A percentile compares a stretch with the other conserved stretches of the same genome.
phyloP scores from a whole-genome alignment of 2,329 filamentous ascomycete genomes.

The Ceratocystis harringtonii region DNA sequence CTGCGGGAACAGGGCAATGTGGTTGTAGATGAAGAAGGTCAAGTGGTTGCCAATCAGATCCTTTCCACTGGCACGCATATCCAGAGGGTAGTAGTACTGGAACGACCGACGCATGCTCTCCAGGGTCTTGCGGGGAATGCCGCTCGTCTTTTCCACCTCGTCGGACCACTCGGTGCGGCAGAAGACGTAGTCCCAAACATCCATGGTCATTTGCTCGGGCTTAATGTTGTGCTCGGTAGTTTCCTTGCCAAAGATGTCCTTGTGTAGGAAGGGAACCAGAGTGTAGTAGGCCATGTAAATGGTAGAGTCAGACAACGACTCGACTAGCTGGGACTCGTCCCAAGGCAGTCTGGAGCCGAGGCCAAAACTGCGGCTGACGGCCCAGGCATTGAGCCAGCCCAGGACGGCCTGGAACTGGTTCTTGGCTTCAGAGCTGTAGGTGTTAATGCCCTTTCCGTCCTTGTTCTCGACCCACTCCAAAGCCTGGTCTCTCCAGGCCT shows the following conservation, averaged over 20 bases:
- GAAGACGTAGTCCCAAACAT: conserved; percentile 95
- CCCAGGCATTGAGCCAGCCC: conserved; percentile 91
- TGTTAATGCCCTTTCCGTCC: conserved; percentile 56
- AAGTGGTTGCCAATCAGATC: conserved; percentile 88
- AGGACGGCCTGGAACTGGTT: conserved; percentile 73
- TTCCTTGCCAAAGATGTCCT: conserved; percentile 68
- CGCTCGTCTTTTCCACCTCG: conserved; percentile 46
- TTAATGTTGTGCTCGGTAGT: conserved; percentile 54
- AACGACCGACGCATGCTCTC: conserved; percentile 79
- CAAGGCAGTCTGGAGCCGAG: conserved; percentile 89
- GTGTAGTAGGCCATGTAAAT: conserved; percentile 81
- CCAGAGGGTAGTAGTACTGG: conserved; percentile 92
- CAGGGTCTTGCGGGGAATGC: conserved; percentile 59
- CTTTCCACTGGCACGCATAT: conserved; percentile 78
- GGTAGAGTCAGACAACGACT: conserved; percentile 81
- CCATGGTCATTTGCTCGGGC: conserved; percentile 79
- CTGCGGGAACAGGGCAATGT: conserved; percentile 72
- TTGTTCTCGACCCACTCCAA: conserved; percentile 56
- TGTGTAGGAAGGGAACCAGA: conserved; percentile 51
- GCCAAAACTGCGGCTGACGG: conserved; percentile 80
- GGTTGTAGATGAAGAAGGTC: conserved; percentile 90
- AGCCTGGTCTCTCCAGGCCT: conserved; percentile 66
- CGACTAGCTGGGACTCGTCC: conserved; percentile 81
- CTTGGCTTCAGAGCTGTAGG: conserved; percentile 62
- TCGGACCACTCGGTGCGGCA: conserved; percentile 55